Evolutionary conservation across 2,329 filamentous ascomycete species (phyloP), one percentile per base, ranked within the genome.

Genomic region (Arthrinium phaeospermum): DNA sequence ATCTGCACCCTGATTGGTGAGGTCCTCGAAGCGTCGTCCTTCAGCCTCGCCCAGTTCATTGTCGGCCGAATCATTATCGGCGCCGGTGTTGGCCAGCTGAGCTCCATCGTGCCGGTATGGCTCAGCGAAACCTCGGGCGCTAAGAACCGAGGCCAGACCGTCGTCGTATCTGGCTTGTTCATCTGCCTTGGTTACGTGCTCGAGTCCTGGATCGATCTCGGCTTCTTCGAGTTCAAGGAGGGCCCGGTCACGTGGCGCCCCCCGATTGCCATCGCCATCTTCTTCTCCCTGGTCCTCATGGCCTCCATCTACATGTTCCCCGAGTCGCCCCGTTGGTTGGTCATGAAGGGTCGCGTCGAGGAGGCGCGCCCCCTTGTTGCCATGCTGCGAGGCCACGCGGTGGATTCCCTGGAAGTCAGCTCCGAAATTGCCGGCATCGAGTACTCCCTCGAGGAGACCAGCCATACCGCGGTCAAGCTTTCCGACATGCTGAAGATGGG

Each of bases 341-440:
- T 82, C 49, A 78, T 81, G 73, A 77, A 77, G 57, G 76, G 75
- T 64, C 76, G 78, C 10, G 73, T 73, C 12, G 78, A 80, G 13
- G 76, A 82, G 72, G 81, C 80, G 10, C 72, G 68, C 67, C 74
- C 76, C 37, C 82, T 80, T 71, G 76, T 86, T 24, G 77, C 77
- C 10, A 27, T 75, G 6, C 73, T 78, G 4, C 73, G 77, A 1
- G 78, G 74, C 27, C 72, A 75, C 10, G 72, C 77, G 14, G 72
- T 74, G 46, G 77, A 78, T 51, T 71, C 74, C 4, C 46, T 72
- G 37, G 78, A 78, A 70, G 74, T 80, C 24, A 75, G 80, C 14
- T 79, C 80, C 2, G 87, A 88, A 74, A 79, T 89, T 4, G 79
- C 80, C 2, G 85, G 82, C 44, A 88, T 89, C 41, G 84, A 87